Base-by-base conservation (phyloP, 2,329 filamentous ascomycete species). In the Verruconis gallopava region DNA sequence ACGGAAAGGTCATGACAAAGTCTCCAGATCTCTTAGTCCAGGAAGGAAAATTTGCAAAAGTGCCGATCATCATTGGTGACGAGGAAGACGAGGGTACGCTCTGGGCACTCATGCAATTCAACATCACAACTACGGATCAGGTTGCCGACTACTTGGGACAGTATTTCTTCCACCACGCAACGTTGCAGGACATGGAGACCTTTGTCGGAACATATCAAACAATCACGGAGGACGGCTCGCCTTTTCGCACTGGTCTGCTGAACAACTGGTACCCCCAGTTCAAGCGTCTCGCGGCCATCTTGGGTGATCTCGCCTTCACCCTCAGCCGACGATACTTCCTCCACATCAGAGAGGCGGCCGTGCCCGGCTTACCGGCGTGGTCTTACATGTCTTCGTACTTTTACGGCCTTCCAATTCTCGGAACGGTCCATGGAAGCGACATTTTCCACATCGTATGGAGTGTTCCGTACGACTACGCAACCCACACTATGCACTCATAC, bases 21-120 rank as follows among this genome's bases (percentile, higher is more conserved):
- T 81, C 74, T 4, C 77, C 81, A 0, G 81, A 88, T 0, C 42
- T 68, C 0, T 62, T 83, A 3, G 61, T 71, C 2, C 43, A 50
- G 2, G 51, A 55, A 0, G 75, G 77, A 12, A 67, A 67, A 46
- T 78, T 74, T 47, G 68, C 75, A 5, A 65, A 67, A 11, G 70
- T 79, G 0, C 76, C 76, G 2, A 69, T 79, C 53, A 79, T 80
- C 43, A 71, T 81, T 30, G 81, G 83, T 33, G 72, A 85, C 53
- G 80, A 85, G 57, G 81, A 88, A 63, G 83, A 89, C 53, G 82
- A 89, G 58, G 81, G 82, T 14, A 85, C 82, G 0, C 58, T 88
- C 2, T 85, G 88, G 54, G 67, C 77, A 4, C 65, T 88, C 22
- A 78, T 79, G 56, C 79, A 83, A 48, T 54, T 59, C 21, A 84